Percentiles rank a stretch among this genome's conserved stretches.
Conservation (phyloP, 345 rosid species). For the Linum trigynum region DNA sequence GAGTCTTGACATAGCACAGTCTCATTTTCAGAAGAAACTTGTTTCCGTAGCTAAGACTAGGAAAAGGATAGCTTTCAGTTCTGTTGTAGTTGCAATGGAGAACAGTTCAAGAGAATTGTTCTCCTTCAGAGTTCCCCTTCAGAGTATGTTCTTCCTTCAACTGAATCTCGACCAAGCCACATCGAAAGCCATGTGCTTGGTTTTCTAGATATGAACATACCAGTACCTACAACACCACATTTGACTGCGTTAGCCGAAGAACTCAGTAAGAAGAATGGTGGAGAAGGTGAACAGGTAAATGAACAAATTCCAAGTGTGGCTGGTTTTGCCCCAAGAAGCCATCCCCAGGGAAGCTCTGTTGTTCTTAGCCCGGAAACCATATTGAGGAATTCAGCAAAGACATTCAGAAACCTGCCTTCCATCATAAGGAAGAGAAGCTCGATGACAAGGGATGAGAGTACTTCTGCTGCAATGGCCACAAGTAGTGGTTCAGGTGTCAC, state of each 20-base stretch:
- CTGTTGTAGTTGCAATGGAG: no score
- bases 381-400: slow-evolving; percentile 13
- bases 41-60: background rate
- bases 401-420: slow-evolving; percentile 10
- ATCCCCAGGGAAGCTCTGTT: background rate
- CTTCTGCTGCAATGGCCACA: background rate
- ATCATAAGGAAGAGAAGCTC: slow-evolving; percentile 13
- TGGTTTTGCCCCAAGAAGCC: background rate
- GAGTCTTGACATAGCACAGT: background rate
- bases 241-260: background rate
- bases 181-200: background rate
- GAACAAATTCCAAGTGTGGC: background rate
- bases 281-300: background rate
- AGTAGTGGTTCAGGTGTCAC: background rate
- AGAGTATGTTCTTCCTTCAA: no score
- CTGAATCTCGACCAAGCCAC: background rate
- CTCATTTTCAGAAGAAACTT: background rate
- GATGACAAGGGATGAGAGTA: background rate
- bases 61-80: background rate
- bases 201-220: background rate
- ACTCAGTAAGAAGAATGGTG: background rate
- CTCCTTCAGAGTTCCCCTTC: background rate
- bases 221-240: background rate
- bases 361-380: slow-evolving; percentile 4
- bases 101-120: background rate